Percentiles rank a stretch among this genome's conserved stretches.
Conservation (phyloP, 129 eudicot species). For the Pittosporum tobira region DNA sequence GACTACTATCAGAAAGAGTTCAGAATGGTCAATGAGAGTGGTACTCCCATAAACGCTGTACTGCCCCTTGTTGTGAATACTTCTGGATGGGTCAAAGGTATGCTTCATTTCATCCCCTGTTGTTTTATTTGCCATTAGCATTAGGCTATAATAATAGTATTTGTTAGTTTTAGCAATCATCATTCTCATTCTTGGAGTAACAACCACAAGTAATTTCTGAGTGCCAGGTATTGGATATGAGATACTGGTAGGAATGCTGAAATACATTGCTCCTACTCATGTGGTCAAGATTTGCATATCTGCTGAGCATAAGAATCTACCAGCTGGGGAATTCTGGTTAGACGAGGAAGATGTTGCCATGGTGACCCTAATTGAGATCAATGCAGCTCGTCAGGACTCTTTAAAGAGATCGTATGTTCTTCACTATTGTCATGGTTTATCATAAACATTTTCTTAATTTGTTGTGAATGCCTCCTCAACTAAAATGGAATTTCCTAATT, state of each 20-base stretch:
- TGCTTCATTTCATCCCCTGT: slow-evolving; percentile 7
- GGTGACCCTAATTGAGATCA: slow-evolving; percentile 52
- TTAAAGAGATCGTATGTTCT: slow-evolving; percentile 71
- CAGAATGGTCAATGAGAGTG: slow-evolving; percentile 14
- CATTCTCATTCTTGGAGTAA: slow-evolving; percentile 4
- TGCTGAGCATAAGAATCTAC: slow-evolving; percentile 66
- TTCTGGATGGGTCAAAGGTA: slow-evolving; percentile 98
- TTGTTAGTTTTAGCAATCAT: background rate
- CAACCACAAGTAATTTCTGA: background rate
- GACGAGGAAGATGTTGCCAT: slow-evolving; percentile 32
- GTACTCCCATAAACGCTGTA: slow-evolving; percentile 21
- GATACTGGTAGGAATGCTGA: slow-evolving; percentile 65
- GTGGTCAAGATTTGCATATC: slow-evolving; percentile 71
- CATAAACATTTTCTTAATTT: background rate
- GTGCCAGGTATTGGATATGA: slow-evolving; percentile 77
- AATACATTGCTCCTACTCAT: slow-evolving; percentile 63
- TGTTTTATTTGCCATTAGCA: background rate
- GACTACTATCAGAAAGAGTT: slow-evolving; percentile 47
- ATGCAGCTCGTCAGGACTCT: slow-evolving; percentile 67
- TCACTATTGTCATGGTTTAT: background rate
- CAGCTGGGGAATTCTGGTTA: slow-evolving; percentile 82
- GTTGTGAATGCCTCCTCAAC: background rate
- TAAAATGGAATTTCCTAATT: background rate
- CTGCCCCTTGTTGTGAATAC: slow-evolving; percentile 87
- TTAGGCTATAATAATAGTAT: background rate